Conservation (phyloP, 768 basidiomycete genomes). For the Lactarius indigo region DNA sequence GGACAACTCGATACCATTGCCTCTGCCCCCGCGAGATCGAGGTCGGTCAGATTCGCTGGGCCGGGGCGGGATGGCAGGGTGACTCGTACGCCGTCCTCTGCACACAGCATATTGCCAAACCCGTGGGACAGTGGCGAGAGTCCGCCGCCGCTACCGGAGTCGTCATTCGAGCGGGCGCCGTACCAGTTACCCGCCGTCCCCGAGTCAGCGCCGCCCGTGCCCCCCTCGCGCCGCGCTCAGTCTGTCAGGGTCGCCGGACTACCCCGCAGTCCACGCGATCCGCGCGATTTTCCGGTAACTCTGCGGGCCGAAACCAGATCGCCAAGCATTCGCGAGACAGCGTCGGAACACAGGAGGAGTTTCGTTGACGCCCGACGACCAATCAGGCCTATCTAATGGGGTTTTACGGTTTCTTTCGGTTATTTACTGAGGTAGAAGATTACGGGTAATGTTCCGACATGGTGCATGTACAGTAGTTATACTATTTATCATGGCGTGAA, state of each 20-base stretch:
- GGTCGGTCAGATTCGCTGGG: not conserved
- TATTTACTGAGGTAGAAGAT: not conserved
- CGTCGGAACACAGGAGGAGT: not conserved
- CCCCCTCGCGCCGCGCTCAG: not conserved
- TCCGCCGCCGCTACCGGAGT: not conserved
- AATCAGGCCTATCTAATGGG: not conserved
- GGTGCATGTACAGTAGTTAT: not conserved
- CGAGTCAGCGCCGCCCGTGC: not conserved
- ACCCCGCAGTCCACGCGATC: not conserved
- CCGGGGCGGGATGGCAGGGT: not conserved
- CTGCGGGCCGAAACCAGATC: not conserved
- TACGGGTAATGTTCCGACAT: not conserved
- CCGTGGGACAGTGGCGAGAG: slow-evolving; percentile 8
- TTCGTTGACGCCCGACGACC: not conserved
- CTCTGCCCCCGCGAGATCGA: not conserved
- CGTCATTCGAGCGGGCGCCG: not conserved
- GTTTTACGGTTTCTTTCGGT: not conserved
- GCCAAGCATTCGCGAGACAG: not conserved
- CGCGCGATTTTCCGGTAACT: not conserved
- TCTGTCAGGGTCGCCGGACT: not conserved
- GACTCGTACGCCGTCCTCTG: not conserved
- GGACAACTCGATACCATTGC: not conserved
- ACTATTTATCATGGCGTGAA: not conserved
- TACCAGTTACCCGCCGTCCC: slow-evolving; percentile 1
- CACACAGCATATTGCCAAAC: slow-evolving; percentile 1